phyloP scores from a whole-genome alignment of 345 rosid species.

The Barbarea vulgaris region DNA sequence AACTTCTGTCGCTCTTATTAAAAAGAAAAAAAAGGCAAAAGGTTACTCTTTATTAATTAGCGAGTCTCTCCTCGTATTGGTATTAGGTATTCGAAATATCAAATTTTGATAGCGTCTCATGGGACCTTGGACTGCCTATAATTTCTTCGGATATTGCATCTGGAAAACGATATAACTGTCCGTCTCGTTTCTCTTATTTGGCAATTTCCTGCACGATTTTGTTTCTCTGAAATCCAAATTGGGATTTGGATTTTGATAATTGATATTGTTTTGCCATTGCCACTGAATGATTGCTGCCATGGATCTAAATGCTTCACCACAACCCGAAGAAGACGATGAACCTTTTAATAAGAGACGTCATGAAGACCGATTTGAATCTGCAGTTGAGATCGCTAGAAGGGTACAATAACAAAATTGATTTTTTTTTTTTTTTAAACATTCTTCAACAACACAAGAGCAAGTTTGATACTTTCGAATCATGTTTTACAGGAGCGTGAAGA shows the following conservation, averaged over 20 bases:
- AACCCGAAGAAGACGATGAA: conserved; percentile 78
- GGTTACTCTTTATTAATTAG: not conserved
- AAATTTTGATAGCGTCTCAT: not conserved
- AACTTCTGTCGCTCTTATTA: too few species aligned
- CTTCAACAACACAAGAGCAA: not conserved
- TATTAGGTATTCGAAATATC: not conserved
- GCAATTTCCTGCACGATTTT: not conserved
- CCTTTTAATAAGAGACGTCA: conserved; percentile 47
- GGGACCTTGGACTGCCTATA: not conserved
- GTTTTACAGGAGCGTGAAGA: conserved; percentile 84
- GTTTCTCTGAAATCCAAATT: not conserved
- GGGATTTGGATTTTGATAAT: not conserved
- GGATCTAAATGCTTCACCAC: conserved; percentile 73
- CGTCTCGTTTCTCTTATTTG: not conserved
- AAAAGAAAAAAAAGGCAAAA: too few species aligned
- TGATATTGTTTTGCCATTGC: conserved; percentile 5
- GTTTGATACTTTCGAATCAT: not conserved
- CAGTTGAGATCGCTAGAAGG: conserved; percentile 67
- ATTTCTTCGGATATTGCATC: too few species aligned
- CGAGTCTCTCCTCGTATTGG: not conserved
- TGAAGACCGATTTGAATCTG: conserved; percentile 57
- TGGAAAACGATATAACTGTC: too few species aligned
- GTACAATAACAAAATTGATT: conserved; percentile 41
- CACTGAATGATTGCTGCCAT: conserved; percentile 58
- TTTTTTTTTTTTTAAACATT: too few species aligned